Conservation (phyloP, 1,284 basidiomycete genomes). For the Jaminaea rosea region DNA sequence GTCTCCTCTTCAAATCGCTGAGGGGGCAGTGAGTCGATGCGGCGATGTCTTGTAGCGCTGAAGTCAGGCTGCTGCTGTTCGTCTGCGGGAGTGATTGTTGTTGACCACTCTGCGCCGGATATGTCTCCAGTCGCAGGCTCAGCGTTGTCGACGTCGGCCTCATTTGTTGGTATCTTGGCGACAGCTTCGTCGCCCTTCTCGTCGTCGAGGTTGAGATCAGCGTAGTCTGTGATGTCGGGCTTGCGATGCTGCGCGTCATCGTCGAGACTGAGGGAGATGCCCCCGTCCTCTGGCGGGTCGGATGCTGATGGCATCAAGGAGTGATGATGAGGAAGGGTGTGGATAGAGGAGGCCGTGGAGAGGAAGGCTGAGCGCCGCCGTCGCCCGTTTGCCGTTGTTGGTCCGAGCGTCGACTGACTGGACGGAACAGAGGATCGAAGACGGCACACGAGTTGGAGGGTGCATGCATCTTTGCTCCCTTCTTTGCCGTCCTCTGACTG, state of each 20-base stretch:
- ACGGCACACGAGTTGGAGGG: too few relatives aligned
- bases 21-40: conserved; percentile 1
- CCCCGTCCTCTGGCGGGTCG: background rate
- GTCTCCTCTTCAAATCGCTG: background rate
- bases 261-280: background rate
- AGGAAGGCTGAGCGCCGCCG: too few relatives aligned
- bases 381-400: too few relatives aligned
- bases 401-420: too few relatives aligned
- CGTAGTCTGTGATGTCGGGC: background rate
- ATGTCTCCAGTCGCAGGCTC: background rate
- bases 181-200: too few relatives aligned
- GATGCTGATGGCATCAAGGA: background rate
- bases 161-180: background rate
- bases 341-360: too few relatives aligned
- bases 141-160: background rate
- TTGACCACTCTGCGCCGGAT: background rate
- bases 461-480: too few relatives aligned
- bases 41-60: background rate
- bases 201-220: background rate
- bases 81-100: background rate
- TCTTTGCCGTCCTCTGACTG: too few relatives aligned
- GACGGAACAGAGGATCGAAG: too few relatives aligned
- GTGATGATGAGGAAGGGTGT: background rate
- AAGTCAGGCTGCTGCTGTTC: background rate
- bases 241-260: background rate